Conservation (phyloP, 306 rosid genomes). For the Herpetospermum pedunculosum region DNA sequence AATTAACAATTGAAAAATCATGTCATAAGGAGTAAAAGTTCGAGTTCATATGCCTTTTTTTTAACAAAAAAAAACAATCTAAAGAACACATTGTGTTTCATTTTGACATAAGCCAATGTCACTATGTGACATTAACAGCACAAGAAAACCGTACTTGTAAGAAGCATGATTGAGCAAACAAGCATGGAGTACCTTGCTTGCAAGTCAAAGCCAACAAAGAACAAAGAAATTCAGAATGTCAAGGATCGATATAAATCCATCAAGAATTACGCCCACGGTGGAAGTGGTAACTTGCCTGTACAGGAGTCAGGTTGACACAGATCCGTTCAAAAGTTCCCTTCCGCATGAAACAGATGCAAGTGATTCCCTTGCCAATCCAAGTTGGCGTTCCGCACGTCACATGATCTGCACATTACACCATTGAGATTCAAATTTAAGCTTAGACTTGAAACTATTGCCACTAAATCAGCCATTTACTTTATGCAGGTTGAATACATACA, state of each 20-base stretch:
- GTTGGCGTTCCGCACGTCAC: constrained; percentile 46
- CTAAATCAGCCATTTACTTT: background rate
- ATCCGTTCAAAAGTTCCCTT: constrained; percentile 56
- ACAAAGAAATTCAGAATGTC: background rate
- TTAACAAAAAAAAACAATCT: background rate
- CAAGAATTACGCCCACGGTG: background rate
- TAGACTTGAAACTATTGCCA: background rate
- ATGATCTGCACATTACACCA: constrained; percentile 41
- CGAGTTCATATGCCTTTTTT: no score
- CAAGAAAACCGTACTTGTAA: background rate
- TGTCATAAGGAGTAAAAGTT: background rate
- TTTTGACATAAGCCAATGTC: background rate
- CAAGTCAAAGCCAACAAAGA: background rate
- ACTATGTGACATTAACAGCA: background rate
- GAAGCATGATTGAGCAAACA: background rate
- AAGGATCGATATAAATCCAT: background rate
- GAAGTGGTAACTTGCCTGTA: constrained; percentile 32
- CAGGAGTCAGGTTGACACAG: constrained; percentile 56
- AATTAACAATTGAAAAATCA: background rate
- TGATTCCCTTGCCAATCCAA: constrained; percentile 79
- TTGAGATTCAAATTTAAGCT: background rate
- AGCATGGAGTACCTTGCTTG: background rate
- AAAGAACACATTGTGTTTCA: background rate
- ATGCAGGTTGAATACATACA: background rate
- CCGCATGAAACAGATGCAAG: constrained; percentile 82